Conservation (phyloP, 495 filamentous ascomycete genomes). For the Penicillium egyptiacum region DNA sequence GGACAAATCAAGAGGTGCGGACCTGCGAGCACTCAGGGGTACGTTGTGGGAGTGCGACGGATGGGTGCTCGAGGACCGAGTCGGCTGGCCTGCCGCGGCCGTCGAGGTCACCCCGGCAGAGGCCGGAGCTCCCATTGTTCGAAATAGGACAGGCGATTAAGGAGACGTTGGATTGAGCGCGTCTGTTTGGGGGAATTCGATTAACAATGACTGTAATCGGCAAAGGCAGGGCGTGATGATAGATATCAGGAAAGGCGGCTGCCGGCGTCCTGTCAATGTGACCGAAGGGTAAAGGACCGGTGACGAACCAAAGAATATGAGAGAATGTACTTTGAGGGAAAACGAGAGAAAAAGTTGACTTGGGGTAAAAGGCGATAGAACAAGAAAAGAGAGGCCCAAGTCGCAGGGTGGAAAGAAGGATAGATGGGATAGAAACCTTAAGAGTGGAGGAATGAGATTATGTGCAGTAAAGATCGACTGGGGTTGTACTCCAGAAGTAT, state of each 20-base stretch:
- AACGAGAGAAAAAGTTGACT: constrained; percentile 8
- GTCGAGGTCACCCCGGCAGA: constrained; percentile 46
- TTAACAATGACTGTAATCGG: constrained; percentile 8
- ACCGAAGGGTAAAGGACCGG: neutral
- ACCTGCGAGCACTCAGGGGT: constrained; percentile 68
- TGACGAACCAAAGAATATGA: constrained; percentile 1
- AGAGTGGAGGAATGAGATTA: constrained; percentile 31
- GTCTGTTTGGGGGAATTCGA: constrained; percentile 9
- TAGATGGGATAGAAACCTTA: constrained; percentile 25
- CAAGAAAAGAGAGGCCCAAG: constrained; percentile 15
- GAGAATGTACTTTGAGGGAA: neutral
- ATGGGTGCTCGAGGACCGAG: constrained; percentile 44
- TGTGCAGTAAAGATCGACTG: constrained; percentile 25
- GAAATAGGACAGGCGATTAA: neutral
- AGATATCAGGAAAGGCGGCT: constrained; percentile 9
- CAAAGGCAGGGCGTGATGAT: constrained; percentile 8
- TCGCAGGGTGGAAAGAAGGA: constrained; percentile 24
- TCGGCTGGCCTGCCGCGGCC: constrained; percentile 40
- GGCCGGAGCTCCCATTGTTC: constrained; percentile 55
- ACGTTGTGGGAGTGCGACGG: constrained; percentile 55
- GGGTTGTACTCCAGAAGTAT: constrained; percentile 18
- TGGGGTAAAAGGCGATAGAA: constrained; percentile 10
- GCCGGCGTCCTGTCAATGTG: constrained; percentile 7
- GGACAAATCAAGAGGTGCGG: constrained; percentile 74
- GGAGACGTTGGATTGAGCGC: constrained; percentile 15